A percentile compares a stretch with the other conserved stretches of the same genome.
Conservation (phyloP, 2,329 filamentous ascomycete species). For the Graphilbum sp. region DNA sequence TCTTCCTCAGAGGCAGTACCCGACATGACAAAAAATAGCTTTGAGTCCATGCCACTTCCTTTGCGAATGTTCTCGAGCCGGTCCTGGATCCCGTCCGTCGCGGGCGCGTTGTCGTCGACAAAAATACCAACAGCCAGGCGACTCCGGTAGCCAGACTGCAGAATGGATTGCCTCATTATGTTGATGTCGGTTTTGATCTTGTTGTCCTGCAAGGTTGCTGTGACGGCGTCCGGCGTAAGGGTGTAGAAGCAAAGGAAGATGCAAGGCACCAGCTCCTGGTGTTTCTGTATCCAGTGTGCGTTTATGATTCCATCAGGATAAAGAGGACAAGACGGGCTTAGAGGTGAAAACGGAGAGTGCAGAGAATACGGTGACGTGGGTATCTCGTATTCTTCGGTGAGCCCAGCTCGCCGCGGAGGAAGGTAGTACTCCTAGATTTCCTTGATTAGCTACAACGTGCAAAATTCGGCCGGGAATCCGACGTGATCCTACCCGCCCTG, state of each 20-base stretch:
- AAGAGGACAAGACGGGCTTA: slow-evolving; percentile 65
- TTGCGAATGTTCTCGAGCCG: slow-evolving; percentile 64
- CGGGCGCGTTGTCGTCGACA: slow-evolving; percentile 41
- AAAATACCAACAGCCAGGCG: slow-evolving; percentile 64
- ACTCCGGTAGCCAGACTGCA: slow-evolving; percentile 58
- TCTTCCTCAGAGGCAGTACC: slow-evolving; percentile 56
- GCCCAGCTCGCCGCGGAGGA: slow-evolving; percentile 38
- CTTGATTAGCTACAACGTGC: neutral
- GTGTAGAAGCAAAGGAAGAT: slow-evolving; percentile 68
- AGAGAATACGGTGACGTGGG: slow-evolving; percentile 38
- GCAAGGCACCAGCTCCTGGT: slow-evolving; percentile 70
- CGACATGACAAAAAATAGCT: slow-evolving; percentile 72
- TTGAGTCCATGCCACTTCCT: slow-evolving; percentile 65
- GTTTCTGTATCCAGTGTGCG: slow-evolving; percentile 71
- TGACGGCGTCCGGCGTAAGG: slow-evolving; percentile 55
- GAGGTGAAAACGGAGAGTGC: slow-evolving; percentile 81
- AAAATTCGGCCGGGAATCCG: no score
- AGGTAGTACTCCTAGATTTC: slow-evolving; percentile 32
- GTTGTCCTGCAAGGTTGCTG: slow-evolving; percentile 67
- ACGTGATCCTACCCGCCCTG: slow-evolving; percentile 70
- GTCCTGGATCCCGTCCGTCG: slow-evolving; percentile 33
- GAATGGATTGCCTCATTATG: slow-evolving; percentile 51
- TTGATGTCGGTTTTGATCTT: slow-evolving; percentile 79
- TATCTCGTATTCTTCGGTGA: slow-evolving; percentile 33
- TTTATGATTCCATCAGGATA: slow-evolving; percentile 86